A percentile compares a stretch with the other conserved stretches of the same genome.
Conservation (phyloP, 371 early-diverging fungal species). For the Parasitella parasitica region DNA sequence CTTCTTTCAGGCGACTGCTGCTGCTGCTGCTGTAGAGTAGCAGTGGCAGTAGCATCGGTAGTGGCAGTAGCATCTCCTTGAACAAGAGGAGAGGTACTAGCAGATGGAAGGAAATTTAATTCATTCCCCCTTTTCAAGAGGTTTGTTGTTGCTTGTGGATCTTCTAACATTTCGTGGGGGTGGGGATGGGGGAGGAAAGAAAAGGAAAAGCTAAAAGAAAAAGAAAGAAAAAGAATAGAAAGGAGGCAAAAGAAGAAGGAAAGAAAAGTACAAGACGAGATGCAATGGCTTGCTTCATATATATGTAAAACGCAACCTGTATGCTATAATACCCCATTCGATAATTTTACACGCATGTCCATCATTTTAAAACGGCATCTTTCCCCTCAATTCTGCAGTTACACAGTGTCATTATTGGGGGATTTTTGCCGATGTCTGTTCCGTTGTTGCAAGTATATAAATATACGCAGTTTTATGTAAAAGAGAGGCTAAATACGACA, state of each 20-base stretch:
- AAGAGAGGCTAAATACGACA: not conserved
- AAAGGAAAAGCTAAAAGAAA: not conserved
- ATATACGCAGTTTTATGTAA: not conserved
- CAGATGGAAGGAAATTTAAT: not conserved
- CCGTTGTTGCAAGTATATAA: too few relatives aligned
- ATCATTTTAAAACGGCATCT: constrained; percentile 1
- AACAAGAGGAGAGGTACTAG: not conserved
- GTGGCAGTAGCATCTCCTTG: not conserved
- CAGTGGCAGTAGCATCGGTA: too few relatives aligned
- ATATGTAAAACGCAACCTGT: not conserved
- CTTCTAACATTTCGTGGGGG: not conserved
- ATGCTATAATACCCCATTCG: not conserved
- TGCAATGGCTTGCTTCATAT: not conserved
- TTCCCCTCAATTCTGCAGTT: not conserved
- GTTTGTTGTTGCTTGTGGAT: not conserved
- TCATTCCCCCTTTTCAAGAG: not conserved
- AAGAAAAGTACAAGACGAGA: not conserved
- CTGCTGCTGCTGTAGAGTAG: not conserved
- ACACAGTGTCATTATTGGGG: not conserved
- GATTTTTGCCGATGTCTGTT: not conserved
- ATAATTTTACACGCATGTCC: not conserved
- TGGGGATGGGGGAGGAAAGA: not conserved
- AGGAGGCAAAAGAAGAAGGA: not conserved
- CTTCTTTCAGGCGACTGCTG: not conserved
- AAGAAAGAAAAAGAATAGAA: not conserved